Evolutionary conservation across 768 basidiomycete species (phyloP), one percentile per base, ranked within the genome.

Genomic region (Trametes punicea): DNA sequence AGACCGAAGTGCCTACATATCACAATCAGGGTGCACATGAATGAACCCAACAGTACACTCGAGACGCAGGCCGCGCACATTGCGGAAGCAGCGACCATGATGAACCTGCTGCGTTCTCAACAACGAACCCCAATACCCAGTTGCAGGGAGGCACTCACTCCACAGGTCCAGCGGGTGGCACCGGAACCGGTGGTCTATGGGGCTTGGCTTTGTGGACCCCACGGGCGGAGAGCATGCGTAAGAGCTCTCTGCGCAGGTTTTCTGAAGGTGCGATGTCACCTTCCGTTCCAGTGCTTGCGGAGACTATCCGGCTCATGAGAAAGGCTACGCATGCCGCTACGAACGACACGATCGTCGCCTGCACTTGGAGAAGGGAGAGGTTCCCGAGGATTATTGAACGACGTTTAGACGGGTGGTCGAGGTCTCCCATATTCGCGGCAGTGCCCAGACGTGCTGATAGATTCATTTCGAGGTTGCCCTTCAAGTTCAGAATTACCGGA

Each of bases 381-480:
- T 94, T 97, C 38, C 94, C 94, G 2, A 83, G 56, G 30, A 99
- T 78, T 57, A 96, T 82, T 2, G 74, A 68, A 4, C 81, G 79
- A 3, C 91, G 82, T 7, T 74, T 76, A 2, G 69, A 62, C 0
- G 84, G 82, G 30, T 85, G 80, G 68, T 98, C 93, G 4, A 99
- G 83, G 58, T 93, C 84, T 40, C 96, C 96, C 47, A 95, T 86
- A 63, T 98, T 97, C 5, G 95, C 90, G 1, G 94, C 88, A 0
- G 97, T 99, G 1, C 90, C 88, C n/a, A 99, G 79, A 13, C 96
- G 82, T 0, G 97, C 93, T 3, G 94, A 95, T 6, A 99, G 84
- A 62, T 97, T 98, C 96, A 98, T 98, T 71, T 98, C 97, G 33
- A 98, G 81, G 66, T 99, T 93, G n/a, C 96, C 97, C 65, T 97